Conservation (phyloP, 345 rosid species). For the Salix caprea region DNA sequence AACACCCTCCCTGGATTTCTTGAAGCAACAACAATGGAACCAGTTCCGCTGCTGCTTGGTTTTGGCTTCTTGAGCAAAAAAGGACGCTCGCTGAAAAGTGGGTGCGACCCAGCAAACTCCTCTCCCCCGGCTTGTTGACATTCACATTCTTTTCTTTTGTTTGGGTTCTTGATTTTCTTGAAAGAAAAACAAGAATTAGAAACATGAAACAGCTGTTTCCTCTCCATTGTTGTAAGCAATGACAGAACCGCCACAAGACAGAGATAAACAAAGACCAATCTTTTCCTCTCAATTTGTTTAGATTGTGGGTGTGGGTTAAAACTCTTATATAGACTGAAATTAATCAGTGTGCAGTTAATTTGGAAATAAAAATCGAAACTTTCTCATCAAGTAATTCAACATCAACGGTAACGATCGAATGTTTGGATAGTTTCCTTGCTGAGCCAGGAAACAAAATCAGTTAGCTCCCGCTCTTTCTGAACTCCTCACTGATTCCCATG, state of each 20-base stretch:
- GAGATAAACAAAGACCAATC: neutral
- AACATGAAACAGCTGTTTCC: neutral
- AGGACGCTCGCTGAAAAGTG: neutral
- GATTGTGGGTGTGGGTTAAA: neutral
- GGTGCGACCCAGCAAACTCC: neutral
- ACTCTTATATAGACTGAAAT: neutral
- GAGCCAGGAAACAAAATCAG: neutral
- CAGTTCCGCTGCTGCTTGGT: neutral
- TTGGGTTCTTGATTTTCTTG: neutral
- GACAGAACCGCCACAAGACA: neutral
- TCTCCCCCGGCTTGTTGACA: neutral
- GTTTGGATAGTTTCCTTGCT: neutral
- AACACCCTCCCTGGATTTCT: neutral
- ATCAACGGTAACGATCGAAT: neutral
- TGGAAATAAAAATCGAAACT: neutral
- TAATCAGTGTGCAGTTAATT: neutral
- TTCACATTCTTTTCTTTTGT: neutral
- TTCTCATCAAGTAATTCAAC: neutral
- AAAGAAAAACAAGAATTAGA: neutral
- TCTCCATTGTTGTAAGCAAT: neutral
- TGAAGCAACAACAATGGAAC: neutral
- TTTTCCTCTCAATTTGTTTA: neutral
- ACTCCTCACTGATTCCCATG: neutral
- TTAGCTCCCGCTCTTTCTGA: neutral
- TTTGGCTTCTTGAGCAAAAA: neutral